These are phyloP conservation scores for Mortierella sp. DNA, from an alignment of 371 early-diverging fungal genomes.

Conservation along the genomic window DNA sequence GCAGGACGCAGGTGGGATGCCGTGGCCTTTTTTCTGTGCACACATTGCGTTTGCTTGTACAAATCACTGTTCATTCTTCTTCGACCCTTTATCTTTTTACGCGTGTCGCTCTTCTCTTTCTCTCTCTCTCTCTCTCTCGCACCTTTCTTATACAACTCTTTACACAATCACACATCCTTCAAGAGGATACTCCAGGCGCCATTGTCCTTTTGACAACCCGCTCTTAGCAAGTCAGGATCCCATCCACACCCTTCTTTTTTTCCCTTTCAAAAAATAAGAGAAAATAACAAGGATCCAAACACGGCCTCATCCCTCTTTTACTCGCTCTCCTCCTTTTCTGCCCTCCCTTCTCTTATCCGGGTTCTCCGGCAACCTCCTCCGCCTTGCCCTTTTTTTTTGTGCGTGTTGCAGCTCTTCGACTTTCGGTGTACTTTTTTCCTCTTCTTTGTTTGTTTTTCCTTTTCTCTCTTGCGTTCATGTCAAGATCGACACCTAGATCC, in stretches of 20 bases:
- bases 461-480: background rate
- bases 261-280: background rate
- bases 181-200: background rate
- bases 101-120: background rate
- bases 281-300: background rate
- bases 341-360: background rate
- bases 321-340: background rate
- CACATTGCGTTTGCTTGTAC: background rate
- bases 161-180: background rate
- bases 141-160: background rate
- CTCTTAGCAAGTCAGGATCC: background rate
- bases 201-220: background rate
- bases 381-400: background rate
- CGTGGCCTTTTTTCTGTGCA: background rate
- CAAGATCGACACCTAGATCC: background rate
- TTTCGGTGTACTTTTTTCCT: too few relatives aligned
- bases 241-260: background rate
- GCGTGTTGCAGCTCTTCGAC: background rate
- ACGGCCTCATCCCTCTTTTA: background rate
- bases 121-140: background rate
- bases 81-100: background rate
- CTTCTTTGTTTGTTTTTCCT: background rate
- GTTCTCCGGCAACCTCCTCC: background rate
- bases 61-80: background rate
- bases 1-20: background rate